Evolutionary conservation across 2,329 filamentous ascomycete species (phyloP), one percentile per base, ranked within the genome.

Genomic region (Macrophomina phaseolina): DNA sequence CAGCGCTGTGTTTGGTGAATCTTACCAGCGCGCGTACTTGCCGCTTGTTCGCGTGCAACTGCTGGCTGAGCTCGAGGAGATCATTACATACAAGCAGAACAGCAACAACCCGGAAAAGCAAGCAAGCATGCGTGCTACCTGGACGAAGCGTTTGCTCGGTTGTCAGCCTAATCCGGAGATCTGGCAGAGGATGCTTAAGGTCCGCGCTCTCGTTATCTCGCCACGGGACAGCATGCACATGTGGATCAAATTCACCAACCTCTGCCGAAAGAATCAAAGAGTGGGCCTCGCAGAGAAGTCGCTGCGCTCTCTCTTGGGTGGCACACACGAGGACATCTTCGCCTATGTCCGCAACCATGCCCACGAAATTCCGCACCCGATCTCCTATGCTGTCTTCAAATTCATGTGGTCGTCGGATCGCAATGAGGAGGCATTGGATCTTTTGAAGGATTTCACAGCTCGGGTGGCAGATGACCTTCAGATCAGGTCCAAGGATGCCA

Each of bases 181-280:
- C 3, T 99, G 95, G 95, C 94, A 97, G 77, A 89, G 95, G 68
- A 98, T 98, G 93, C 88, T 99, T 65, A 95, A 97, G 76, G 89
- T 99, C 38, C 89, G 95, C 68, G 92, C 93, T 23, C 85, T 99
- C 62, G 95, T 99, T 67, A 94, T 98, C 68, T 90, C 90, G 0
- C 94, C 96, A 0, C 88, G 88, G 40, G 94, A 99, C 77, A 97
- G 97, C 74, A 93, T 97, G 84, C 92, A 97, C 74, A 99, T 99
- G 93, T 97, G 94, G 89, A 98, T 99, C 83, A 99, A 99, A 77
- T 99, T 97, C 77, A 92, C 95, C 73, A 99, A 98, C 73, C 87
- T 99, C 5, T 99, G 96, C 79, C 91, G 96, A 73, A 99, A 99
- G 79, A 97, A 94, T 52, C 91, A 93, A 67, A 91, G 95, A 36